Percentiles rank a stretch among this genome's conserved stretches.
Evolutionary conservation across 2,329 filamentous ascomycete species (phyloP).

Genomic region (Rutstroemia sydowiana): DNA sequence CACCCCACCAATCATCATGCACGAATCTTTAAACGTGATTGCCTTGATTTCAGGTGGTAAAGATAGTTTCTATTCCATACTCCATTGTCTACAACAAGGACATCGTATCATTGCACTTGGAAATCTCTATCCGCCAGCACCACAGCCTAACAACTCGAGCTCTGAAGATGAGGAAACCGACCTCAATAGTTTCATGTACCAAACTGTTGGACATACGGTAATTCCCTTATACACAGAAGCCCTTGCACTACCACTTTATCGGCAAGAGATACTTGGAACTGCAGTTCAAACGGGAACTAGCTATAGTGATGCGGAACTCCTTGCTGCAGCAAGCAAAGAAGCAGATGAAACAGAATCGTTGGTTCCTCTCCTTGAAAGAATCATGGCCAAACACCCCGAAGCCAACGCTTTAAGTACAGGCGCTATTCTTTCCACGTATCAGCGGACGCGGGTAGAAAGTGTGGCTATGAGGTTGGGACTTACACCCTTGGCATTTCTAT

Average conservation of each 20-base stretch:
- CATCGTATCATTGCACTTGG: constrained; percentile 82
- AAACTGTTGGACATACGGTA: constrained; percentile 85
- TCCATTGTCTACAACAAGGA: constrained; percentile 82
- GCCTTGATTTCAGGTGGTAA: constrained; percentile 94
- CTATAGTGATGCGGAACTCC: constrained; percentile 50
- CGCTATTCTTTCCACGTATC: constrained; percentile 90
- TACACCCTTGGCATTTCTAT: constrained; percentile 76
- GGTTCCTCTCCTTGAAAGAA: constrained; percentile 60
- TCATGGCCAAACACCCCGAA: constrained; percentile 64
- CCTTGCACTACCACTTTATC: constrained; percentile 76
- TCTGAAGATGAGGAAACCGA: constrained; percentile 46
- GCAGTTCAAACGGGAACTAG: constrained; percentile 65
- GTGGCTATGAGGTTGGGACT: constrained; percentile 80
- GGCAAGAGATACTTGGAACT: constrained; percentile 64
- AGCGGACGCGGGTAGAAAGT: constrained; percentile 90
- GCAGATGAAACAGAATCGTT: constrained; percentile 86
- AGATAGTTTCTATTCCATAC: constrained; percentile 87
- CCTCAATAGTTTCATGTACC: constrained; percentile 98
- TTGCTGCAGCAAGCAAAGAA: constrained; percentile 14
- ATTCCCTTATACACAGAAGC: constrained; percentile 79
- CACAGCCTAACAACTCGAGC: background rate
- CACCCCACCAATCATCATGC: constrained; percentile 34
- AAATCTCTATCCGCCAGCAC: constrained; percentile 66
- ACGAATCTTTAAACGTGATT: constrained; percentile 64
- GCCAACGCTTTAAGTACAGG: constrained; percentile 85